Conservation (phyloP, 805 yeast species). For the Spathaspora sp. region DNA sequence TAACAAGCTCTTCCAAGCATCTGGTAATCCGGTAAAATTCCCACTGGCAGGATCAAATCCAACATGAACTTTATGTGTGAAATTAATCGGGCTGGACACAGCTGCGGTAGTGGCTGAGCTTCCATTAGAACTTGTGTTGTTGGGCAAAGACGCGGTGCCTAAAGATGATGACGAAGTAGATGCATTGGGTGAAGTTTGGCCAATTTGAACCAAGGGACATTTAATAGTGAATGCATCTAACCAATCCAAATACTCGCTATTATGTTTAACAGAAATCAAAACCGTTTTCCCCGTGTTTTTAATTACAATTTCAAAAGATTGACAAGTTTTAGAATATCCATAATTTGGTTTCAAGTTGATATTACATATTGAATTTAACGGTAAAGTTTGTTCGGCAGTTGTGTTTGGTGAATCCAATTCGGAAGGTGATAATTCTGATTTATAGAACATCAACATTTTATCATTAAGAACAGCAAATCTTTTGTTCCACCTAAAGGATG, state of each 20-base stretch:
- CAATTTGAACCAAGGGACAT: conserved; percentile 56
- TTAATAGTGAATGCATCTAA: conserved; percentile 80
- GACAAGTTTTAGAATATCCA: conserved; percentile 37
- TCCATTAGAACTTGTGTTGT: conserved; percentile 1
- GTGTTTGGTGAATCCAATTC: conserved; percentile 5
- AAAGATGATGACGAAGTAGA: conserved; percentile 3
- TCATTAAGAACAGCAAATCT: conserved; percentile 77
- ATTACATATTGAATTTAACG: conserved; percentile 32
- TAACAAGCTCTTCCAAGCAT: conserved; percentile 52
- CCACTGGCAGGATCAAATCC: conserved; percentile 79
- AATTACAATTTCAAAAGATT: conserved; percentile 75
- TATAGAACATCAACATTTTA: conserved; percentile 69
- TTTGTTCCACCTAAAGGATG: conserved; percentile 90
- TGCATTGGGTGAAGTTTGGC: conserved; percentile 10
- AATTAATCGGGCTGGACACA: conserved; percentile 91
- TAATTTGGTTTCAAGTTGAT: conserved; percentile 58
- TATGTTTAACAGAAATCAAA: conserved; percentile 70
- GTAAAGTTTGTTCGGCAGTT: conserved; percentile 34
- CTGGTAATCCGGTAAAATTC: conserved; percentile 53
- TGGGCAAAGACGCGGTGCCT: background rate
- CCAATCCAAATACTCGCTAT: conserved; percentile 84
- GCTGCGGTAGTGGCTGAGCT: conserved; percentile 21
- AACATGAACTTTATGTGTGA: conserved; percentile 89
- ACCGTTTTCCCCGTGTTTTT: conserved; percentile 55
- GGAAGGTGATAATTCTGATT: conserved; percentile 45